Evolutionary conservation across 2,329 filamentous ascomycete species (phyloP), one percentile per base, ranked within the genome.

Genomic region (Penicillium sp.): DNA sequence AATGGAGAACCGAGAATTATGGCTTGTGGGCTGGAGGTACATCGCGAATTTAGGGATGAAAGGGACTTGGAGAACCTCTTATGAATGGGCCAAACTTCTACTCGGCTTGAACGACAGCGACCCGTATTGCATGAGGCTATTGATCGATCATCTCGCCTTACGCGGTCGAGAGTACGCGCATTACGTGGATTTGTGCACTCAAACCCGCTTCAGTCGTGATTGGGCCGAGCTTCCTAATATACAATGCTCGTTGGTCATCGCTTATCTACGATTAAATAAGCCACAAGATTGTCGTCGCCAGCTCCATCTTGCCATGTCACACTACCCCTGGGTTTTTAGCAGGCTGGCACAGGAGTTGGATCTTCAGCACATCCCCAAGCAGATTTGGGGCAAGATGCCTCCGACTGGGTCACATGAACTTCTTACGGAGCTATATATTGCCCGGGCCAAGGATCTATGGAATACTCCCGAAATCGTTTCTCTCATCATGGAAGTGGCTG

Each of bases 1-100:
- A 25, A 82, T 84, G 0, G 89, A 94, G 61, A 96, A 96, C 61
- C 77, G 92, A 29, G 90, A 96, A 61, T 80, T 98, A 47, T 95
- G 85, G 81, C 77, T 96, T 23, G 85, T 87, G 1, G 85, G 82
- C 6, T 94, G 88, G 71, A 80, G 89, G 50, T 95, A 95, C 55
- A 82, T 96, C 53, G 79, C 77, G 51, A 92, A 86, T 49, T 71
- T 98, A 14, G 75, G 87, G 11, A 81, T 87, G 66, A 90, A 93
- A 52, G 88, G 89, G n/a, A 95, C 90, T 1, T 95, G 87, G 72
- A 77, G 88, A 31, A 96, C 92, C 1, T 87, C 88, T 0, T 79
- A 94, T 32, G 92, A 96, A 63, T 98, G 92, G 89, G 77, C 85
- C 5, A 95, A 92, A 65, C 67, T 96, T 4, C 70, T 95, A 7